These are phyloP conservation scores for Lagenaria siceraria DNA, from an alignment of 306 rosid species.

Conservation along the genomic window DNA sequence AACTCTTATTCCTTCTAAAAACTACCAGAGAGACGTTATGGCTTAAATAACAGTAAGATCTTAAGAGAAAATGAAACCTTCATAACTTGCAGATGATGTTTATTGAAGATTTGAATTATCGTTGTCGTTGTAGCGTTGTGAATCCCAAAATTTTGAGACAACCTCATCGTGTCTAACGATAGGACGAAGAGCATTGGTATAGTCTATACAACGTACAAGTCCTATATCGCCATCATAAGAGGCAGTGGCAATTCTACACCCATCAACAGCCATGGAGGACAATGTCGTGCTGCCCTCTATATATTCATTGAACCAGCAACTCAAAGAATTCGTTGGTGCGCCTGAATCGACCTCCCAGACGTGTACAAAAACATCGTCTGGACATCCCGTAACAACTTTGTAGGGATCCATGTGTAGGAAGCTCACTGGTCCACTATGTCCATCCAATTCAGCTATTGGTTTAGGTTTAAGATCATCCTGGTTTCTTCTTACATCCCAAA, in stretches of 20 bases:
- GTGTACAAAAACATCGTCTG: too few relatives aligned
- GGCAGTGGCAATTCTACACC: constrained; percentile 36
- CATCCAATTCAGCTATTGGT: too few relatives aligned
- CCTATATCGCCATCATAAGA: constrained; percentile 6
- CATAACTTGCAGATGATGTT: neutral
- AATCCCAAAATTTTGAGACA: constrained; percentile 52
- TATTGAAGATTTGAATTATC: neutral
- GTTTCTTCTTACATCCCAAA: too few relatives aligned
- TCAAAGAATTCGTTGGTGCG: too few relatives aligned
- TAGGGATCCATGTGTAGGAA: too few relatives aligned
- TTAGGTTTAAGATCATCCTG: too few relatives aligned
- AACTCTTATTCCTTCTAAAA: too few relatives aligned
- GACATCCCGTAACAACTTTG: too few relatives aligned
- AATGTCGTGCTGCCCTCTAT: constrained; percentile 10
- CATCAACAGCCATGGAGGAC: constrained; percentile 55
- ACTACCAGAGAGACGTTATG: too few relatives aligned
- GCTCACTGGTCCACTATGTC: too few relatives aligned
- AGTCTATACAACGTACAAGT: constrained; percentile 32
- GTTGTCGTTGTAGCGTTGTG: neutral
- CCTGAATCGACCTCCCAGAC: too few relatives aligned
- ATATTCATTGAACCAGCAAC: too few relatives aligned
- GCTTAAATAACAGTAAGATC: neutral
- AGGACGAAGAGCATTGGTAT: constrained; percentile 26
- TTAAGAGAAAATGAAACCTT: neutral
- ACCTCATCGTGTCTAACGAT: constrained; percentile 5